Conservation (phyloP, 1,139 yeast genomes). For the Blastobotrys arbuscula region DNA sequence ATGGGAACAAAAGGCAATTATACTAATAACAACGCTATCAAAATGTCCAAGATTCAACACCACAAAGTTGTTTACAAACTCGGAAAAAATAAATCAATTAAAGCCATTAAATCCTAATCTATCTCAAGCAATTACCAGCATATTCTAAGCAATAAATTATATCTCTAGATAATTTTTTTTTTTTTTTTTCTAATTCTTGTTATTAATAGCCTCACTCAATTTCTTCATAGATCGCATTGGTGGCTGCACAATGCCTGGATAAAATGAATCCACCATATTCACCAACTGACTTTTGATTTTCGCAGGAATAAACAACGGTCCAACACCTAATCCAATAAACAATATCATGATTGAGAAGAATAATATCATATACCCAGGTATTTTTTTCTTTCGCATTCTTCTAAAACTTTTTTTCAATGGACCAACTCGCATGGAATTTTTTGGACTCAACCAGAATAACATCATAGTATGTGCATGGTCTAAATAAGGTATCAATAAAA, state of each 20-base stretch:
- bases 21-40: constrained; percentile 13
- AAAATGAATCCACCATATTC: constrained; percentile 12
- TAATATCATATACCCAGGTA: constrained; percentile 34
- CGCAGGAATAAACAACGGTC: constrained; percentile 20
- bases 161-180: too few relatives aligned
- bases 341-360: constrained; percentile 41
- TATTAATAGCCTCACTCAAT: background rate
- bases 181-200: background rate
- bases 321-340: constrained; percentile 31
- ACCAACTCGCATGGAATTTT: constrained; percentile 36
- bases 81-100: constrained; percentile 8
- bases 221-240: constrained; percentile 7
- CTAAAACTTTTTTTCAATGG: constrained; percentile 7
- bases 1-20: constrained; percentile 10
- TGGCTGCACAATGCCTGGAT: constrained; percentile 24
- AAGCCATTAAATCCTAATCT: background rate
- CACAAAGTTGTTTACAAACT: constrained; percentile 15
- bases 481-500: constrained; percentile 60
- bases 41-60: constrained; percentile 18
- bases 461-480: constrained; percentile 76
- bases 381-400: constrained; percentile 12
- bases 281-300: constrained; percentile 11
- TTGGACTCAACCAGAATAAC: constrained; percentile 77
- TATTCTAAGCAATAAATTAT: background rate
- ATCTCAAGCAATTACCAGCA: background rate